These are phyloP conservation scores for Verticillium nubilum DNA, from an alignment of 2,329 filamentous ascomycete genomes.

Conservation along the genomic window DNA sequence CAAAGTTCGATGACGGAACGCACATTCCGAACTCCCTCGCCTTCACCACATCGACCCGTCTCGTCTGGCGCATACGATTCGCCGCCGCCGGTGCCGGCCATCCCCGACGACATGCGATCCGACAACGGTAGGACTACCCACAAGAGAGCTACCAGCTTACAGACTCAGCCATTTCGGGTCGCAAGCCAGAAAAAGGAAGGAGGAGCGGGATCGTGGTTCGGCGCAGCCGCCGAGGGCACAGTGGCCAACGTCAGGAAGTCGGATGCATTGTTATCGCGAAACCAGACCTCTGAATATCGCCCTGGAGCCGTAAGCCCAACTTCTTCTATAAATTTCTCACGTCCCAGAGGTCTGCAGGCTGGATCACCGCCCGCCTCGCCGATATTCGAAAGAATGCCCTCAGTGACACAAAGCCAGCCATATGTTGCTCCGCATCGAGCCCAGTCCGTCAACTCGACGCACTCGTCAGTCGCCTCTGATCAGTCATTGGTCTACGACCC, in stretches of 20 bases:
- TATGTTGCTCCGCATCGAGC: constrained; percentile 17
- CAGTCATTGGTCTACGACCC: constrained; percentile 55
- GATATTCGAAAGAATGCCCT: constrained; percentile 10
- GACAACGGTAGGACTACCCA: constrained; percentile 19
- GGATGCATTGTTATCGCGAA: constrained; percentile 31
- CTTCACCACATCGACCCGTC: constrained; percentile 34
- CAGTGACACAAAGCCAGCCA: constrained; percentile 14
- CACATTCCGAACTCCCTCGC: constrained; percentile 77
- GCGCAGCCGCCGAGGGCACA: constrained; percentile 36
- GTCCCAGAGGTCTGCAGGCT: constrained; percentile 39
- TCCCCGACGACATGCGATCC: constrained; percentile 48
- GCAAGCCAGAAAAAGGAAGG: constrained; percentile 46
- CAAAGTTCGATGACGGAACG: constrained; percentile 81
- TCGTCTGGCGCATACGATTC: constrained; percentile 31
- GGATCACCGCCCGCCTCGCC: constrained; percentile 32
- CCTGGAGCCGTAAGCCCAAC: constrained; percentile 41
- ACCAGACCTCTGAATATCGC: constrained; percentile 24
- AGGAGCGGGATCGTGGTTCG: constrained; percentile 44
- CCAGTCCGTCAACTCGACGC: constrained; percentile 16
- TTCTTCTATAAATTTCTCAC: constrained; percentile 54
- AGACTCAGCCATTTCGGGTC: constrained; percentile 43
- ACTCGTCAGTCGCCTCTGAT: constrained; percentile 23
- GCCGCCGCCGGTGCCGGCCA: constrained; percentile 72
- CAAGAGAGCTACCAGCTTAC: constrained; percentile 33
- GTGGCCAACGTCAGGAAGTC: constrained; percentile 37